Evolutionary conservation across 73 alveolate genomes (phyloP), one percentile per base, ranked within the genome.

Genomic region (Durusdinium trenchii): DNA sequence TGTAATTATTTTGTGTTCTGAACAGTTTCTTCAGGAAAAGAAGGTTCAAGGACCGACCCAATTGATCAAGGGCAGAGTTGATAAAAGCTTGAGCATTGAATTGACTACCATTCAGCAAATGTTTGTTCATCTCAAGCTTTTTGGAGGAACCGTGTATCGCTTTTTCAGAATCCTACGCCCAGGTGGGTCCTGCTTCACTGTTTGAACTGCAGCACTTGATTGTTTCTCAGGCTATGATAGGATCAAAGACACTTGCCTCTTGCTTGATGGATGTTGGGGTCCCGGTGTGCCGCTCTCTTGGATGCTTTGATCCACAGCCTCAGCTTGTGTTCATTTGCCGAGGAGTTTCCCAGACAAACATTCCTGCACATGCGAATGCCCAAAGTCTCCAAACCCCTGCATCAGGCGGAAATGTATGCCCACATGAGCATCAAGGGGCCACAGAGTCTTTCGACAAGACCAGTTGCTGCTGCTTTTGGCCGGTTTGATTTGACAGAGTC

Each of bases 91-190:
- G n/a, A n/a, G n/a, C n/a, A n/a, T n/a, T n/a, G n/a, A n/a, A n/a
- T n/a, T n/a, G n/a, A n/a, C n/a, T n/a, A n/a, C n/a, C n/a, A n/a
- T n/a, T n/a, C n/a, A n/a, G n/a, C n/a, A n/a, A n/a, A n/a, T n/a
- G n/a, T n/a, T n/a, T n/a, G n/a, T n/a, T n/a, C n/a, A n/a, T n/a
- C n/a, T n/a, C n/a, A n/a, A n/a, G n/a, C n/a, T n/a, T n/a, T n/a
- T 99, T 99, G 84, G 76, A 99, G 78, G 99, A 99, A 99, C 99
- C 99, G 81, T 99, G 99, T 82, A 98, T 99, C 51, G 99, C 99
- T 95, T 99, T 99, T 99, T 99, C 99, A 43, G 99, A 99, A 95
- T 99, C 99, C 94, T 99, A 99, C 95, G 99, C 99, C 86, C 99
- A 99, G 97, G 99, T 99, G n/a, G 26, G 46, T 40, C 76, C n/a